Conservation (phyloP, 2,329 filamentous ascomycete species). For the Claviceps pazoutovae region DNA sequence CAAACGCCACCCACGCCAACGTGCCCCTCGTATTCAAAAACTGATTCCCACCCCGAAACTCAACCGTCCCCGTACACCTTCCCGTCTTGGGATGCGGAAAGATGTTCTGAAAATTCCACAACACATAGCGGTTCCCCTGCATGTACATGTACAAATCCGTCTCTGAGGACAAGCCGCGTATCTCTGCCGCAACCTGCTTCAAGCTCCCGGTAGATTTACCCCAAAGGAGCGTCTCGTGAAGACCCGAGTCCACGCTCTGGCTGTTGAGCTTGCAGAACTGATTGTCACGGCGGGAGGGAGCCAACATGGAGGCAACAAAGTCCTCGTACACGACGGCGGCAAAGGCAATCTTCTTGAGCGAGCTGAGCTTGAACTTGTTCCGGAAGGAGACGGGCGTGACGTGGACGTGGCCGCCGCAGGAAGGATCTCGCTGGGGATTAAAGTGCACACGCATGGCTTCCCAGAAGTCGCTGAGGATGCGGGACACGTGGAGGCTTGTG, state of each 20-base stretch:
- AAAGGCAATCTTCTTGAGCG: constrained; percentile 24
- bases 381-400: constrained; percentile 21
- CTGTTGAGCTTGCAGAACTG: constrained; percentile 22
- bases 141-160: constrained; percentile 22
- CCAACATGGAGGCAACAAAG: constrained; percentile 19
- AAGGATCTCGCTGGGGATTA: constrained; percentile 20
- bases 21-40: constrained; percentile 24
- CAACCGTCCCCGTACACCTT: constrained; percentile 23
- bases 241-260: constrained; percentile 17
- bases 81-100: constrained; percentile 23
- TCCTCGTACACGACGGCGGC: constrained; percentile 22
- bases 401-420: constrained; percentile 26
- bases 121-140: constrained; percentile 24
- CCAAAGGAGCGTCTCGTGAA: constrained; percentile 15
- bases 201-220: constrained; percentile 15
- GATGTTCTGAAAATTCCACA: constrained; percentile 28
- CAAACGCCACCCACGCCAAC: constrained; percentile 25
- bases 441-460: constrained; percentile 28
- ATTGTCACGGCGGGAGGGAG: constrained; percentile 20
- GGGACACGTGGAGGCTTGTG: constrained; percentile 18
- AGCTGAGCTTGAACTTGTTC: constrained; percentile 21
- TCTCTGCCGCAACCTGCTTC: constrained; percentile 17
- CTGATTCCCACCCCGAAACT: constrained; percentile 26
- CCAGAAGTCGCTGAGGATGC: constrained; percentile 25
- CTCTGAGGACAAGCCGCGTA: constrained; percentile 14